Conservation (phyloP, 2,329 filamentous ascomycete genomes). For the Exophiala viscosa region DNA sequence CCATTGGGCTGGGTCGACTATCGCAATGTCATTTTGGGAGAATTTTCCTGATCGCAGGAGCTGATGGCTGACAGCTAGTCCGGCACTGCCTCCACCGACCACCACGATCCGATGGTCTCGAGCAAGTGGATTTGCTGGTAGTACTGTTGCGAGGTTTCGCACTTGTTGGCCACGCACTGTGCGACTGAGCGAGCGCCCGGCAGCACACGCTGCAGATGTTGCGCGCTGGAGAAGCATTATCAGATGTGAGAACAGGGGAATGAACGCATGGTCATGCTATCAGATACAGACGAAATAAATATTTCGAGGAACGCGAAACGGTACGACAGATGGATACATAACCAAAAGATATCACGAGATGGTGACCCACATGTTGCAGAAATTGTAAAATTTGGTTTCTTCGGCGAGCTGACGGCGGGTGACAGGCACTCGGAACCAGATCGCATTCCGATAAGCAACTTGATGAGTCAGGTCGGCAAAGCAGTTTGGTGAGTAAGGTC, state of each 20-base stretch:
- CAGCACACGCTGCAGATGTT: background rate
- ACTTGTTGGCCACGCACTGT: background rate
- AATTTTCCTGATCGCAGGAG: conserved; percentile 59
- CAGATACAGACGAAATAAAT: too few relatives aligned
- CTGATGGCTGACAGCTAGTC: conserved; percentile 64
- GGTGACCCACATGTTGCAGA: background rate
- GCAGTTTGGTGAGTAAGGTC: too few relatives aligned
- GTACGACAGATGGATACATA: too few relatives aligned
- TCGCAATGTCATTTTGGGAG: conserved; percentile 56
- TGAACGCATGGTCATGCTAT: background rate
- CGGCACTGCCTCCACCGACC: conserved; percentile 64
- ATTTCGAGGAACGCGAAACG: too few relatives aligned
- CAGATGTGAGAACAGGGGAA: background rate
- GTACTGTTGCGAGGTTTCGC: conserved; percentile 28
- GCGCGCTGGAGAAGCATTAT: background rate
- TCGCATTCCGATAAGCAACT: too few relatives aligned
- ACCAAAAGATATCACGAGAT: background rate
- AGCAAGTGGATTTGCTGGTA: conserved; percentile 35
- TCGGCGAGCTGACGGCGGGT: too few relatives aligned
- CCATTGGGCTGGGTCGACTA: conserved; percentile 60
- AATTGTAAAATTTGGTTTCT: too few relatives aligned
- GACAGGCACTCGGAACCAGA: too few relatives aligned
- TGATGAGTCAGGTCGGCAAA: too few relatives aligned
- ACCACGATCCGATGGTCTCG: conserved; percentile 62
- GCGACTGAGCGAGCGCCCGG: background rate